A percentile compares a stretch with the other conserved stretches of the same genome.
Conservation (phyloP, 192 early-diverging fungal genomes). For the Podila epigama region DNA sequence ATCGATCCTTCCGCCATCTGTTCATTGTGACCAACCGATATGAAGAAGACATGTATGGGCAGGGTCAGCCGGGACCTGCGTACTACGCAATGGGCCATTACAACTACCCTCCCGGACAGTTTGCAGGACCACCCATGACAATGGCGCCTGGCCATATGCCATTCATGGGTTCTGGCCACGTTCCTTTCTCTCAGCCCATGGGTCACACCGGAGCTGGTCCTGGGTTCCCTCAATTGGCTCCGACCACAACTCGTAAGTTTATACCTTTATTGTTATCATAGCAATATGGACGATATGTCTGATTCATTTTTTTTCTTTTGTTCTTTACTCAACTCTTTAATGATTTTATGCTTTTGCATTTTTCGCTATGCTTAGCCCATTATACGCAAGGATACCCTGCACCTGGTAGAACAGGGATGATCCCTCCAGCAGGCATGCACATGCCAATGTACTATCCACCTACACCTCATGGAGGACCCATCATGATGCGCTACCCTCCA, state of each 20-base stretch:
- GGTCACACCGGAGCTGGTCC: conserved; percentile 53
- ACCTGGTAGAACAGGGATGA: conserved; percentile 58
- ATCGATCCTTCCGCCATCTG: conserved; percentile 57
- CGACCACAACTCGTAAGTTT: conserved; percentile 55
- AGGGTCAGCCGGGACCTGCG: conserved; percentile 49
- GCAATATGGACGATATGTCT: background rate
- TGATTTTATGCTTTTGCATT: no score
- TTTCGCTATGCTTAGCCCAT: conserved; percentile 43
- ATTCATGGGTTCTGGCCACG: conserved; percentile 11
- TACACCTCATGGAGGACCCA: conserved; percentile 51
- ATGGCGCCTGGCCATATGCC: conserved; percentile 53
- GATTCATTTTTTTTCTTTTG: background rate
- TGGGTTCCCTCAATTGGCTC: conserved; percentile 61
- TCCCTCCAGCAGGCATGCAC: conserved; percentile 56
- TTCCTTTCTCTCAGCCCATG: conserved; percentile 43
- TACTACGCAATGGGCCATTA: conserved; percentile 51
- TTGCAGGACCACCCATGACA: conserved; percentile 55
- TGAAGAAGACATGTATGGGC: conserved; percentile 58
- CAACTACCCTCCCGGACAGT: conserved; percentile 46
- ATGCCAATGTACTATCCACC: conserved; percentile 62
- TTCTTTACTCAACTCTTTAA: no score
- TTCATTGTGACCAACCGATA: conserved; percentile 56
- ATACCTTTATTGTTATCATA: background rate
- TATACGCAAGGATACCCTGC: conserved; percentile 59
- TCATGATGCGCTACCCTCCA: conserved; percentile 66